Conservation (phyloP, 1,139 yeast genomes). For the Tardiomyces digboiensis region DNA sequence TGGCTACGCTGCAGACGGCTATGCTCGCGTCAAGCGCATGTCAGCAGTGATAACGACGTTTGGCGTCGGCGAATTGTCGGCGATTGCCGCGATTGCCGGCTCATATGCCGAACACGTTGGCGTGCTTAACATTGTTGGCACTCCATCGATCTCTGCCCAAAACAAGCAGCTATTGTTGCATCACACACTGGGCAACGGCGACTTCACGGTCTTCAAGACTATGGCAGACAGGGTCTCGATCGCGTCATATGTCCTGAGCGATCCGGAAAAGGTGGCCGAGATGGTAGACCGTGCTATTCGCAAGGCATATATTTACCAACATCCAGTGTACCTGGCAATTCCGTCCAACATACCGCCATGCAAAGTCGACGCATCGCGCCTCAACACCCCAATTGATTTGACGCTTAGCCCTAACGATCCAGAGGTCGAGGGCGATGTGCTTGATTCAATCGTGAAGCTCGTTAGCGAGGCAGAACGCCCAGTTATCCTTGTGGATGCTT, state of each 20-base stretch:
- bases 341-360: constrained; percentile 76
- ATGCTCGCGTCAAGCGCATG: constrained; percentile 50
- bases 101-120: constrained; percentile 59
- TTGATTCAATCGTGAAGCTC: constrained; percentile 44
- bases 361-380: constrained; percentile 43
- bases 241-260: constrained; percentile 55
- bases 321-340: constrained; percentile 76
- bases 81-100: constrained; percentile 58
- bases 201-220: constrained; percentile 66
- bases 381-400: constrained; percentile 59
- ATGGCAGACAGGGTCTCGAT: constrained; percentile 66
- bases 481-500: constrained; percentile 74
- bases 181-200: constrained; percentile 79
- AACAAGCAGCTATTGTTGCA: constrained; percentile 48
- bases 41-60: constrained; percentile 54
- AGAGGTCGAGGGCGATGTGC: constrained; percentile 65
- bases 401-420: constrained; percentile 51
- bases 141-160: constrained; percentile 53
- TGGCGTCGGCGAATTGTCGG: constrained; percentile 69
- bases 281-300: constrained; percentile 68
- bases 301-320: constrained; percentile 60
- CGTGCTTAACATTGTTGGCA: constrained; percentile 57
- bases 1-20: constrained; percentile 62
- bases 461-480: constrained; percentile 56
- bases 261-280: constrained; percentile 52